Evolutionary conservation across 225 moss, liverwort and hornwort genomes (phyloP), one percentile per base, ranked within the genome.

Genomic region (Thuidium tamariscinum): DNA sequence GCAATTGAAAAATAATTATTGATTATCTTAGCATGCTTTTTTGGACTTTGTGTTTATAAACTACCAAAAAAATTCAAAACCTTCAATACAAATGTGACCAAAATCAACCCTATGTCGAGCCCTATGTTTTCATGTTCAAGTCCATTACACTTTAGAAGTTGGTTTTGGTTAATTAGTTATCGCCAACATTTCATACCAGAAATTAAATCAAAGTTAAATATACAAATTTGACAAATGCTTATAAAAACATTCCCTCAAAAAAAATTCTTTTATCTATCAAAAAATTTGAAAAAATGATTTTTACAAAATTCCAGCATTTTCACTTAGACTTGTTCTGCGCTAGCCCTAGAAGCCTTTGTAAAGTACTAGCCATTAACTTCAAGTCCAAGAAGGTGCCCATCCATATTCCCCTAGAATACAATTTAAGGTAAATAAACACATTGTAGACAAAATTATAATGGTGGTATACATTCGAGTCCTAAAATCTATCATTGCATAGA

Each of bases 301-400:
- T 13, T 4, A 1, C 25, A 4, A 4, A 25, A 14, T 14, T 69
- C 0, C 0, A 2, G 2, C 25, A 39, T 68, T 7, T 23, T 37
- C 22, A 1, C 23, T 12, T 37, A 67, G 23, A 67, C 7, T 67
- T 39, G 13, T 1, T 23, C 39, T 37, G 37, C n/a, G 10, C n/a
- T 5, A n/a, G 1, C 10, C 3, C 0, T 9, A 0, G 8, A 4
- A 64, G 9, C 9, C 8, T 4, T 13, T 0, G 2, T 34, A 64
- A 2, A 5, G 1, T 16, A 64, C 34, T 34, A 34, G n/a, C n/a
- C 3, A n/a, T 34, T 5, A 65, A n/a, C n/a, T 19, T 65, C 1
- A 10, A n/a, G 20, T 65, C 19, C 65, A 65, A 65, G 9, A n/a
- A n/a, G 10, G 10, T 19, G 1, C 16, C 16, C 9, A 64, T 63